These are phyloP conservation scores for Ilex aquifolium DNA, from an alignment of 257 asterid genomes.

Conservation along the genomic window DNA sequence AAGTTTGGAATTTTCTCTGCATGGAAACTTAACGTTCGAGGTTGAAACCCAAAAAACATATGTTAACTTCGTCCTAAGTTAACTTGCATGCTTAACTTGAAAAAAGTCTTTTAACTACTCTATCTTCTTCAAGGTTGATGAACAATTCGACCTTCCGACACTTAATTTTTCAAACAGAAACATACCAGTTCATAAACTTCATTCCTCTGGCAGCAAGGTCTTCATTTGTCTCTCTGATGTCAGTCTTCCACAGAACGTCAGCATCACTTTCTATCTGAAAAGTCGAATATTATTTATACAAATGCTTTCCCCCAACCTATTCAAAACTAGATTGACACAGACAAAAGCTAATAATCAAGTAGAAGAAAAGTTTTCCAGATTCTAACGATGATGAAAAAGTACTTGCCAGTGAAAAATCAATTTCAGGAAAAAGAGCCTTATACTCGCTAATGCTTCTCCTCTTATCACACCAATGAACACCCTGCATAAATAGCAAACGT, in stretches of 20 bases:
- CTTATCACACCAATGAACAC: conserved; percentile 95
- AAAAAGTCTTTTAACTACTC: too few relatives aligned
- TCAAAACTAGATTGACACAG: too few relatives aligned
- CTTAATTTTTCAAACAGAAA: conserved; percentile 5
- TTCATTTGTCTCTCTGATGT: conserved; percentile 64
- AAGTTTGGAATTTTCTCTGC: too few relatives aligned
- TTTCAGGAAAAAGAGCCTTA: conserved; percentile 70
- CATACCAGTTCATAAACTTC: conserved; percentile 70
- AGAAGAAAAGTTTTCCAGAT: neutral
- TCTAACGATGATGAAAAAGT: neutral
- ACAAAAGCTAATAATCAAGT: too few relatives aligned
- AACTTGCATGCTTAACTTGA: too few relatives aligned
- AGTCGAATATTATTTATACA: neutral
- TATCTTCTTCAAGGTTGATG: too few relatives aligned
- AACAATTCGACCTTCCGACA: too few relatives aligned
- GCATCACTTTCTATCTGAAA: conserved; percentile 73
- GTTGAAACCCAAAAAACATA: too few relatives aligned
- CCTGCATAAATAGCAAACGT: conserved; percentile 37
- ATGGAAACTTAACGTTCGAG: too few relatives aligned
- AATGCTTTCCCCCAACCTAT: too few relatives aligned
- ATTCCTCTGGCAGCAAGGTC: conserved; percentile 73
- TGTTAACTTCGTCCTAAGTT: too few relatives aligned
- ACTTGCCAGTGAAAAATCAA: conserved; percentile 92
- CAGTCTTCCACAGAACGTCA: conserved; percentile 65
- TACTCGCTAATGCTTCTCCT: conserved; percentile 80